Percentiles rank a stretch among this genome's conserved stretches.
Conservation (phyloP, 305 asterid genomes). For the Rubia tinctorum region DNA sequence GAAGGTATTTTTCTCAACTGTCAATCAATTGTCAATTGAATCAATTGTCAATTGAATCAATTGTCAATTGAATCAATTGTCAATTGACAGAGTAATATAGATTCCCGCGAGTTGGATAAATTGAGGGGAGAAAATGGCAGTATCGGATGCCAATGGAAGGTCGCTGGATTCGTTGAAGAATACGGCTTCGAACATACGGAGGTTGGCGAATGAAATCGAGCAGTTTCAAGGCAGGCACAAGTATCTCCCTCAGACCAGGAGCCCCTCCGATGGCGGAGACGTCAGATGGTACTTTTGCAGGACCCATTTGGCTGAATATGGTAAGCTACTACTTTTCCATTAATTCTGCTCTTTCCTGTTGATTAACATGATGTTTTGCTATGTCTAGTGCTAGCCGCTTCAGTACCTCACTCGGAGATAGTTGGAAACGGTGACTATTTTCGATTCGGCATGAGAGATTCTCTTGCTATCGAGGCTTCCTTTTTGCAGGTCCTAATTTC, state of each 20-base stretch:
- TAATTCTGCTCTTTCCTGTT: neutral
- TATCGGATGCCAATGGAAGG: slow-evolving; percentile 39
- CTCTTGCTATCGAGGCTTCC: slow-evolving; percentile 95
- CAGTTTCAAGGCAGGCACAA: slow-evolving; percentile 79
- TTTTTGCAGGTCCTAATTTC: slow-evolving; percentile 72
- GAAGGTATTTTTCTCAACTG: too few species aligned
- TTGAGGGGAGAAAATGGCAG: neutral
- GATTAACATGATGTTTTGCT: neutral
- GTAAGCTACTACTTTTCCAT: slow-evolving; percentile 31
- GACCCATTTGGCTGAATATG: slow-evolving; percentile 59
- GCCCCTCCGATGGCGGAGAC: slow-evolving; percentile 95
- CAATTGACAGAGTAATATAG: neutral
- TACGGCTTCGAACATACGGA: slow-evolving; percentile 85
- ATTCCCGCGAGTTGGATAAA: neutral
- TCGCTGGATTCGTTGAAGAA: slow-evolving; percentile 83
- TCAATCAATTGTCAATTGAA: too few species aligned
- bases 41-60: neutral
- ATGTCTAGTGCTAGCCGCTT: slow-evolving; percentile 78
- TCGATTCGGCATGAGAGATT: slow-evolving; percentile 97
- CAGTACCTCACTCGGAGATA: slow-evolving; percentile 73
- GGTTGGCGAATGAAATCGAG: slow-evolving; percentile 81
- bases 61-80: neutral
- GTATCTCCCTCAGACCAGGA: slow-evolving; percentile 80
- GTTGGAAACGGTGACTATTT: slow-evolving; percentile 93
- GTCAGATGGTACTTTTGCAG: slow-evolving; percentile 63